A percentile compares a stretch with the other conserved stretches of the same genome.
Evolutionary conservation across 1,139 yeast species (phyloP).

Genomic region (Nakaseomyces glabratus): DNA sequence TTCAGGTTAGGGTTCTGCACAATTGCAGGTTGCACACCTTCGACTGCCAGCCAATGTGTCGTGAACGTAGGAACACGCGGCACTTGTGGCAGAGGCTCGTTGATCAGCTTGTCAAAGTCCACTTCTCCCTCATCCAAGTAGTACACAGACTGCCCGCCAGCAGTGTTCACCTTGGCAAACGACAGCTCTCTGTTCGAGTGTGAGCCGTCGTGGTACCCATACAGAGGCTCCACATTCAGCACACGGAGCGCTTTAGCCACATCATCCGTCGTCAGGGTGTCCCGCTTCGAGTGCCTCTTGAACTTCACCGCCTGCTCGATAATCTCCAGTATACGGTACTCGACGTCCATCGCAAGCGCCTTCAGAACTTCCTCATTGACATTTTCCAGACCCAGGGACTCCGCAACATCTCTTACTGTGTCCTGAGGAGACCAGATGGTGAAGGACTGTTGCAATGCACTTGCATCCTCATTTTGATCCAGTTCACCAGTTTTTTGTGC

Average conservation of each 20-base stretch:
- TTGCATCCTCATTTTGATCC: no score
- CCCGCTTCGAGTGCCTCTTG: conserved; percentile 89
- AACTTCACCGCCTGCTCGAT: conserved; percentile 91
- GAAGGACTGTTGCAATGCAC: conserved; percentile 59
- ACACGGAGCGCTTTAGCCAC: conserved; percentile 74
- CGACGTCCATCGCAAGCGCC: conserved; percentile 97
- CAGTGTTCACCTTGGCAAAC: conserved; percentile 30
- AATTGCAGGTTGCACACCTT: conserved; percentile 96
- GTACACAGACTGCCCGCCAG: conserved; percentile 63
- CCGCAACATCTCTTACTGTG: conserved; percentile 94
- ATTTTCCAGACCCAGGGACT: conserved; percentile 67
- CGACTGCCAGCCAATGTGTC: conserved; percentile 98
- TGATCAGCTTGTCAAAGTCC: conserved; percentile 87
- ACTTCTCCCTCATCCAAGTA: conserved; percentile 85
- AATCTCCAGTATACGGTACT: conserved; percentile 90
- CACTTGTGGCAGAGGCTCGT: conserved; percentile 90
- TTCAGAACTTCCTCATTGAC: conserved; percentile 89
- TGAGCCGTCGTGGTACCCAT: conserved; percentile 48
- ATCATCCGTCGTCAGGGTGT: conserved; percentile 72
- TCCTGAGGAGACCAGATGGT: conserved; percentile 97
- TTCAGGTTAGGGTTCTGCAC: conserved; percentile 90
- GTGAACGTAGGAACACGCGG: conserved; percentile 89
- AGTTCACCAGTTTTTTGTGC: no score
- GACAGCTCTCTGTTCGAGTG: conserved; percentile 31
- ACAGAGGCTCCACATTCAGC: conserved; percentile 79